Evolutionary conservation across 2,329 filamentous ascomycete genomes (phyloP), one percentile per base, ranked within the genome.

Genomic region (Colletotrichum spaethianum): DNA sequence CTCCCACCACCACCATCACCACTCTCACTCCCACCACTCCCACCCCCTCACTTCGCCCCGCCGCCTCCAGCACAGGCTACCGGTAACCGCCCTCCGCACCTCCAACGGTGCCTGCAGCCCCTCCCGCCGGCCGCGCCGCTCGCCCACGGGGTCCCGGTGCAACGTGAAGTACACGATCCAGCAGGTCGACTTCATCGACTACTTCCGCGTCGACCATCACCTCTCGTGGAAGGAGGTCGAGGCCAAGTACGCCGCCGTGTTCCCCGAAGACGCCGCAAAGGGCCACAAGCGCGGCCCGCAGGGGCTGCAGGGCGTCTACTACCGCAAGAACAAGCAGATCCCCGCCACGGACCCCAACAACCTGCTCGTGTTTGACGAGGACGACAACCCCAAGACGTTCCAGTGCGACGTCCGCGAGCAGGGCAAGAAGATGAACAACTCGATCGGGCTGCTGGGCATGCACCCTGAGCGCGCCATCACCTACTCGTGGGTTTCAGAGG

Each of bases 381-480:
- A 69, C 52, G 73, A 74, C 40, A 73, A 75, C 67, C 63, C 69
- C 23, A 56, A 65, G 36, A 75, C 73, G 40, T 72, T 69, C 60
- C 72, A 74, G 64, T 71, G 73, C 44, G 68, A 73, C 44, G 77
- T 79, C 5, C 74, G 80, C 18, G 52, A 77, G 0, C 79, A 81
- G 60, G 26, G 50, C 16, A 75, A 79, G n/a, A 72, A 77, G 52
- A 73, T 73, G 70, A 73, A 73, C 62, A 71, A 70, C 61, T 68
- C 68, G 33, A 80, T 75, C 68, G 74, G 75, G 23, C 75, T 83
- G 36, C 53, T 78, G 9, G 76, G 78, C 67, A 76, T 81, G 31
- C 81, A 77, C 40, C 81, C 81, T 0, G 81, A 82, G 33, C 75
- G 79, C 14, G 80, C 81, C 1, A 74, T 81, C 67, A 68, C 73